Evolutionary conservation across 106 monocot species (phyloP), one percentile per base, ranked within the genome.

Genomic region (Xerophyta viscosa): DNA sequence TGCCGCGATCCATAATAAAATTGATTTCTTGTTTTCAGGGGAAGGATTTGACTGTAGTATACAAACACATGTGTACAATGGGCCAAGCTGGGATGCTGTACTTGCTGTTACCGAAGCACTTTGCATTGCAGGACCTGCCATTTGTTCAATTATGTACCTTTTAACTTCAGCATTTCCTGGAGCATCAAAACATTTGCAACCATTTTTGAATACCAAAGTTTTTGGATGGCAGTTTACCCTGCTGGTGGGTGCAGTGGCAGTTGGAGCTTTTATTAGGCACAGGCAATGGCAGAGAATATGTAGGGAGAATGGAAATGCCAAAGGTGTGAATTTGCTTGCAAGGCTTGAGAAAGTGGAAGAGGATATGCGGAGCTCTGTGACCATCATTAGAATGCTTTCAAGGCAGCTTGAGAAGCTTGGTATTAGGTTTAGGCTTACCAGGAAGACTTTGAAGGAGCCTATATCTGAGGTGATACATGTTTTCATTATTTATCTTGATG

Each of bases 341-440:
- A 84, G 94, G 63, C 63, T 89, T 26, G 85, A 89, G 58, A 82
- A 74, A 57, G 62, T 89, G 61, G 96, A 96, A 63, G 79, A 89
- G 54, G 89, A 79, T 41, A 24, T 86, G n/a, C 52, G 68, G 73
- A 79, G 74, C 69, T 82, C 85, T 7, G 52, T 67, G 4, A 77
- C 77, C n/a, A 71, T 86, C 24, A 44, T 79, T 57, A 46, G 73
- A 10, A 66, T 74, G 31, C 73, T 96, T 25, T 84, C 96, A 3
- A 77, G 75, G 57, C 85, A 85, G 24, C 85, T 96, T 22, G 96
- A 96, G 85, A 96, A 89, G 79, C 75, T 96, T 31, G 76, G 81
- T 3, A 79, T 86, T 54, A 81, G 89, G 73, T 89, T 96, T 69
- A 69, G 96, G 52, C 73, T 96, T 24, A 78, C 79, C 13, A 81